Conservation (phyloP, 139 green algal genomes). For the Chlamydomonas sphaeroides region DNA sequence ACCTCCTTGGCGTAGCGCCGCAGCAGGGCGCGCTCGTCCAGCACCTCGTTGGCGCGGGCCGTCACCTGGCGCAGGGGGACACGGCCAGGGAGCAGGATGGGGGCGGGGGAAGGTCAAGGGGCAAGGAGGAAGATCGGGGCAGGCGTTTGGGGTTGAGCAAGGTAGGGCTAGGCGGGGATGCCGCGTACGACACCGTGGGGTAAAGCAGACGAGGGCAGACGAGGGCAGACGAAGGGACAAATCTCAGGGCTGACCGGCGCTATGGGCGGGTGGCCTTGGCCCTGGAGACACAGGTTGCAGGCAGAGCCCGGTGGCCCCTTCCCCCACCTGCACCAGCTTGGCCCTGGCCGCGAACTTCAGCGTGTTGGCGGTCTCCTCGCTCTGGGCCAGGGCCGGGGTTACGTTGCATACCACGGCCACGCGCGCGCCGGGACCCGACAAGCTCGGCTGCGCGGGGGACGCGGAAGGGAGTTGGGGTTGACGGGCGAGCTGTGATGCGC, state of each 20-base stretch:
- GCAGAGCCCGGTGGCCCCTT: no score
- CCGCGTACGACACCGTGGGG: no score
- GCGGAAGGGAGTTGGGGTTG: no score
- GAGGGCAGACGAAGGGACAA: no score
- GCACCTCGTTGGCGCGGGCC: slow-evolving; percentile 71
- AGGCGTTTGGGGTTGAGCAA: not conserved
- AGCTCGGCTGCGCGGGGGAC: slow-evolving; percentile 48
- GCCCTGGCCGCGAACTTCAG: slow-evolving; percentile 96
- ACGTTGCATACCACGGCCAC: slow-evolving; percentile 91
- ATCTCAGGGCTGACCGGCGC: no score
- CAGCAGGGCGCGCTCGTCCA: slow-evolving; percentile 87
- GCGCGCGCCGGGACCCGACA: slow-evolving; percentile 76
- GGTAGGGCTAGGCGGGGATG: no score
- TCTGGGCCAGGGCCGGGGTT: slow-evolving; percentile 84
- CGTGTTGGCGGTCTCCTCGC: slow-evolving; percentile 95
- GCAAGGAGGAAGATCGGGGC: not conserved
- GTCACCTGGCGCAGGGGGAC: slow-evolving; percentile 21
- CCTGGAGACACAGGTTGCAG: no score
- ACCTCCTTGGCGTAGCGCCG: slow-evolving; percentile 88
- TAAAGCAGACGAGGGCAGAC: no score
- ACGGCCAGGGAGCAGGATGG: not conserved
- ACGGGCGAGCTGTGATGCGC: no score
- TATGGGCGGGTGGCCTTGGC: no score
- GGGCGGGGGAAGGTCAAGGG: not conserved
- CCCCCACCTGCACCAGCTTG: slow-evolving; percentile 77